These are phyloP conservation scores for Cadophora luteo-olivacea DNA, from an alignment of 2,329 filamentous ascomycete species.

Conservation along the genomic window DNA sequence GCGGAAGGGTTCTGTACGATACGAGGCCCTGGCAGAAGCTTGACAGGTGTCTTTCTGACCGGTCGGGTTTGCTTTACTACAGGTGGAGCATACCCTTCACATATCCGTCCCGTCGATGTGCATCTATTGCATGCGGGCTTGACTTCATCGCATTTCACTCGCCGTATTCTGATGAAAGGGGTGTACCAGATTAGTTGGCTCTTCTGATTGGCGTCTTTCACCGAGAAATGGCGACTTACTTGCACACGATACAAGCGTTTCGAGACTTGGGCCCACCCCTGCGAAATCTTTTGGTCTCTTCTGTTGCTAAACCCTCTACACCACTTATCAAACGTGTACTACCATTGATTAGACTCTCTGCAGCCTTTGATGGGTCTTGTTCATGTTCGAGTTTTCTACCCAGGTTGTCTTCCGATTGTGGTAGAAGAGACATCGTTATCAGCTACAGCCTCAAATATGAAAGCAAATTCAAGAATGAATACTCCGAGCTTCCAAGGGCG, in stretches of 20 bases:
- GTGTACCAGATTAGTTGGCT: neutral
- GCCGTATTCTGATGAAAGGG: conserved; percentile 23
- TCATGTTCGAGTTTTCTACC: neutral
- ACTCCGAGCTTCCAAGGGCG: neutral
- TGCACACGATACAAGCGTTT: neutral
- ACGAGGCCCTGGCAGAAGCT: neutral
- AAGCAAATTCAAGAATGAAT: neutral
- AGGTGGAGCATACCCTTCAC: conserved; percentile 29
- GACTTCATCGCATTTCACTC: conserved; percentile 32
- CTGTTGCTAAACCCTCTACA: neutral
- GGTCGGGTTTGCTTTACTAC: neutral
- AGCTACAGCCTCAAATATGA: neutral
- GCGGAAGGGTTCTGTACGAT: conserved; percentile 6
- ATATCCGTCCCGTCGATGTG: conserved; percentile 25
- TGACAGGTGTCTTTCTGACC: neutral
- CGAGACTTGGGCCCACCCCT: neutral
- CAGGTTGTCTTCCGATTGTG: neutral
- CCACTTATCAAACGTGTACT: neutral
- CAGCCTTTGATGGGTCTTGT: neutral
- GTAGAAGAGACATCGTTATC: neutral
- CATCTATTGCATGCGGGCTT: conserved; percentile 30
- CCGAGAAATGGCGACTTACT: neutral
- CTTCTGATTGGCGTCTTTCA: neutral
- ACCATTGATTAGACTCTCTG: neutral
- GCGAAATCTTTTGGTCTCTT: neutral